phyloP scores from a whole-genome alignment of 2,329 filamentous ascomycete genomes.

The Fusarium mexicanum region DNA sequence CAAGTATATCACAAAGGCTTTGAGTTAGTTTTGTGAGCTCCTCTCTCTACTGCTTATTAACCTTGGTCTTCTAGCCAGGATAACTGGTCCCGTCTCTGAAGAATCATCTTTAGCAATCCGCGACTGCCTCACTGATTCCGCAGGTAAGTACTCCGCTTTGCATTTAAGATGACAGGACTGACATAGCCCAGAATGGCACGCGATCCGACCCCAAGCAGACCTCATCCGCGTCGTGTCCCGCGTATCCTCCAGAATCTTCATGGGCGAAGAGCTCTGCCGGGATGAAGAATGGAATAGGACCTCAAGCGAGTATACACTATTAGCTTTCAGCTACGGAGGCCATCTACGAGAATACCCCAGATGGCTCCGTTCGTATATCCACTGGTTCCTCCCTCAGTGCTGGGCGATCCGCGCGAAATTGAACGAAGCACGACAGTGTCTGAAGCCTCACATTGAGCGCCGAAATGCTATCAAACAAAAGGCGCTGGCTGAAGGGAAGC shows the following conservation, averaged over 20 bases:
- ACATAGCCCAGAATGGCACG: not conserved
- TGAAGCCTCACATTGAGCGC: not conserved
- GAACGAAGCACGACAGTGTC: conserved; percentile 38
- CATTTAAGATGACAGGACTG: too few relatives aligned
- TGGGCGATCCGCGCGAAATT: conserved; percentile 46
- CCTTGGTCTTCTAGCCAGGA: accelerated
- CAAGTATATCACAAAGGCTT: not conserved
- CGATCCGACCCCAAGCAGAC: not conserved
- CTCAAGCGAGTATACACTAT: conserved; percentile 57
- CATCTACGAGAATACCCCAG: conserved; percentile 53
- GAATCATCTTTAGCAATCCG: not conserved
- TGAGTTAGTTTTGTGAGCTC: not conserved
- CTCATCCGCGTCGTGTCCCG: not conserved
- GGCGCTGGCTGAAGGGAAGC: not conserved
- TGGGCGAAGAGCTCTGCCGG: conserved; percentile 52
- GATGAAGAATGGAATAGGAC: conserved; percentile 57
- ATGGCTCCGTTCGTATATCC: conserved; percentile 56
- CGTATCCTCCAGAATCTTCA: conserved; percentile 17
- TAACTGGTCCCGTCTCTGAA: not conserved
- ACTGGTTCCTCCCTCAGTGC: conserved; percentile 52
- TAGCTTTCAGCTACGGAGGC: conserved; percentile 40
- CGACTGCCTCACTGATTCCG: not conserved
- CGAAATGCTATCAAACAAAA: conserved; percentile 47
- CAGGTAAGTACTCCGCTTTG: too few relatives aligned
- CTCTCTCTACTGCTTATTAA: not conserved